These are phyloP conservation scores for Posidonia australis DNA, from an alignment of 106 monocot genomes.

Conservation along the genomic window DNA sequence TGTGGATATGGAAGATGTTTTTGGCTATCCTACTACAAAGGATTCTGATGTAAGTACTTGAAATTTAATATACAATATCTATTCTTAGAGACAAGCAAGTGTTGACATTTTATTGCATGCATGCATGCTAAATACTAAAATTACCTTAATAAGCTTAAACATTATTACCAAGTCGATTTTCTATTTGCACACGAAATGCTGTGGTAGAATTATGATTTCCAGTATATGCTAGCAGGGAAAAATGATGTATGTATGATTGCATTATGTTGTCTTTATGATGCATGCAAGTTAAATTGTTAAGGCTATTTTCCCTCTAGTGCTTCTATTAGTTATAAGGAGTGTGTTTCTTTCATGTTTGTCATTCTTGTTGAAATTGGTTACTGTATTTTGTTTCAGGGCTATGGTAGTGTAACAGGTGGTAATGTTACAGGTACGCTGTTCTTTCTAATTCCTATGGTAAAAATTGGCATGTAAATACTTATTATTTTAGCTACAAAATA, in stretches of 20 bases:
- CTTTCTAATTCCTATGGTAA: background rate
- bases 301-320: too few species aligned
- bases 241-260: too few species aligned
- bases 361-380: background rate
- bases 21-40: slow-evolving; percentile 29
- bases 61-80: background rate
- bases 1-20: slow-evolving; percentile 27
- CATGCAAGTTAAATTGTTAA: too few species aligned
- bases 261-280: too few species aligned
- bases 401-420: slow-evolving; percentile 53
- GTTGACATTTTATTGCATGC: background rate
- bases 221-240: too few species aligned
- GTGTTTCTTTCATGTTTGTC: background rate
- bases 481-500: too few species aligned
- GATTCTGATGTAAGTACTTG: slow-evolving; percentile 56
- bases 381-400: slow-evolving; percentile 38
- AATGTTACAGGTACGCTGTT: slow-evolving; percentile 64
- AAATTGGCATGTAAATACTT: too few species aligned
- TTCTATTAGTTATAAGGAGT: too few species aligned
- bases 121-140: background rate
- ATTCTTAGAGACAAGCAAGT: background rate
- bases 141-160: too few species aligned
- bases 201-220: too few species aligned
- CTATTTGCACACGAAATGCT: too few species aligned
- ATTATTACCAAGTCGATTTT: too few species aligned